Percentiles rank a stretch among this genome's conserved stretches.
phyloP scores from a whole-genome alignment of 2,329 filamentous ascomycete species.

The Fusarium dlaminii region DNA sequence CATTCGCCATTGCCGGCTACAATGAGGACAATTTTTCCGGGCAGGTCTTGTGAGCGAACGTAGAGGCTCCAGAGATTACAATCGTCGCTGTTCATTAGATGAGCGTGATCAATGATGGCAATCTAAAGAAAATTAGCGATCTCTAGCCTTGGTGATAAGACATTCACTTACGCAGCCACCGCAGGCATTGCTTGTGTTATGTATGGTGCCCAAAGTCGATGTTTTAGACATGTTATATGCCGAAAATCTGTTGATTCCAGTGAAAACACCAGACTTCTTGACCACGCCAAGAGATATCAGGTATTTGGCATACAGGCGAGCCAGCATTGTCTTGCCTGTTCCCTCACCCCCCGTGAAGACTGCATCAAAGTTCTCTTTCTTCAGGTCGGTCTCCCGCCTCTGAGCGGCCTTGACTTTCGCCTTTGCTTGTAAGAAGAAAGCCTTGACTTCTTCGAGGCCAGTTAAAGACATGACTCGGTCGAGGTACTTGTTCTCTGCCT shows the following conservation, averaged over 20 bases:
- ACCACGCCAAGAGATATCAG: slow-evolving; percentile 42
- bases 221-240: slow-evolving; percentile 45
- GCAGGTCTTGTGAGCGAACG: slow-evolving; percentile 39
- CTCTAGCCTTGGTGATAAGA: neutral
- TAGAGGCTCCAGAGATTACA: slow-evolving; percentile 44
- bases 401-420: slow-evolving; percentile 60
- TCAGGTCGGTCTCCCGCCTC: slow-evolving; percentile 59
- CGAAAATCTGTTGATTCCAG: slow-evolving; percentile 41
- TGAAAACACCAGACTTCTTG: slow-evolving; percentile 56
- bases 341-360: slow-evolving; percentile 45
- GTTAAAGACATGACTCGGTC: slow-evolving; percentile 70
- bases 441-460: slow-evolving; percentile 70
- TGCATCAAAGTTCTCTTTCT: slow-evolving; percentile 51
- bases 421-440: slow-evolving; percentile 58
- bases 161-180: slow-evolving; percentile 64
- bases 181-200: slow-evolving; percentile 50
- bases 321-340: slow-evolving; percentile 45
- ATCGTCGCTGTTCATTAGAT: slow-evolving; percentile 43
- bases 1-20: slow-evolving; percentile 42
- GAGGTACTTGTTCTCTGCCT: slow-evolving; percentile 61
- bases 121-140: slow-evolving; percentile 35
- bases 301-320: slow-evolving; percentile 44
- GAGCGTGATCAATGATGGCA: slow-evolving; percentile 44
- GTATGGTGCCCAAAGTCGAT: slow-evolving; percentile 53
- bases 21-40: slow-evolving; percentile 43